A percentile compares a stretch with the other conserved stretches of the same genome.
These are phyloP conservation scores for Colletotrichum cuscutae DNA, from an alignment of 2,329 filamentous ascomycete genomes.

Conservation along the genomic window DNA sequence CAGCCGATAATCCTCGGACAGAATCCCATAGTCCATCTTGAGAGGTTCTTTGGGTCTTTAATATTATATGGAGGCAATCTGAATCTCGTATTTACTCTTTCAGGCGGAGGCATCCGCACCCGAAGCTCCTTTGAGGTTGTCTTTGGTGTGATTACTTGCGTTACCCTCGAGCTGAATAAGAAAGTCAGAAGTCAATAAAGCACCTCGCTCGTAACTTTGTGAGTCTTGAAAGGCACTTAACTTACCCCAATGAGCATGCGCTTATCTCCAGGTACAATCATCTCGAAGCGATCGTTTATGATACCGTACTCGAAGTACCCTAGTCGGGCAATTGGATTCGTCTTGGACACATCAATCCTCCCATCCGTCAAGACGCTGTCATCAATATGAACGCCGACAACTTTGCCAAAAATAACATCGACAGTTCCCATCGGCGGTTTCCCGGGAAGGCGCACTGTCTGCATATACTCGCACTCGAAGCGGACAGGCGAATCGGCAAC, in stretches of 20 bases:
- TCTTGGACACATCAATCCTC: slow-evolving; percentile 12
- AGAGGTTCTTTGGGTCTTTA: neutral
- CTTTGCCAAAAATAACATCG: slow-evolving; percentile 8
- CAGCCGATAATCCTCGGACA: no score
- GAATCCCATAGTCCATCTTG: no score
- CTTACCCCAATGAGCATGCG: slow-evolving; percentile 5
- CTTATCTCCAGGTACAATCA: slow-evolving; percentile 18
- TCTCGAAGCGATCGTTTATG: slow-evolving; percentile 8
- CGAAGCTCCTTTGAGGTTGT: neutral
- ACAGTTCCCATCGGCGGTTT: slow-evolving; percentile 7
- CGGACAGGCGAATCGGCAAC: slow-evolving; percentile 1
- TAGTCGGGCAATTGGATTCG: slow-evolving; percentile 8
- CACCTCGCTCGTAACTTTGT: neutral
- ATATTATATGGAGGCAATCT: neutral
- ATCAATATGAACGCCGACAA: slow-evolving; percentile 2
- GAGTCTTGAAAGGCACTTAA: neutral
- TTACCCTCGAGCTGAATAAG: neutral
- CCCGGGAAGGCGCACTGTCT: slow-evolving; percentile 16
- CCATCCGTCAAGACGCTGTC: slow-evolving; percentile 5
- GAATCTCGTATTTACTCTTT: neutral
- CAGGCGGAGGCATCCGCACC: no score
- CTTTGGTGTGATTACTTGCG: neutral
- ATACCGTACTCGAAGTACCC: slow-evolving; percentile 17
- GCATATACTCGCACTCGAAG: slow-evolving; percentile 21
- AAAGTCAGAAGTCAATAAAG: neutral